Evolutionary conservation across 345 rosid species (phyloP).

Genomic region (Dipteronia sinensis): DNA sequence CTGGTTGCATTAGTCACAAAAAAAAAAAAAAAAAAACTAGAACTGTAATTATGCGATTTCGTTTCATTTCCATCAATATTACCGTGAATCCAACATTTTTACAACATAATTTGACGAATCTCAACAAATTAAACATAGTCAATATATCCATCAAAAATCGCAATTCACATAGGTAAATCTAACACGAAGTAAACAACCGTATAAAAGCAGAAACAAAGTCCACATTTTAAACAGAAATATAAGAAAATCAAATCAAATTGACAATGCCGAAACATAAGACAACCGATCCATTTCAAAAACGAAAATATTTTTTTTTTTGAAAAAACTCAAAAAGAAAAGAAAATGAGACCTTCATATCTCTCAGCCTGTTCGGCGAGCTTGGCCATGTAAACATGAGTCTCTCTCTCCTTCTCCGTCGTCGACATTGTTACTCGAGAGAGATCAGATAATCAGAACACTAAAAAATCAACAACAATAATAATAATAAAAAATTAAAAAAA

Average conservation of each 20-base stretch:
- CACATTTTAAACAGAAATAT: neutral
- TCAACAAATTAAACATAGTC: too few relatives aligned
- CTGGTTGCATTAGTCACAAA: neutral
- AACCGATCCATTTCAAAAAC: neutral
- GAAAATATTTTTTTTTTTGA: too few relatives aligned
- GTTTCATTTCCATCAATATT: neutral
- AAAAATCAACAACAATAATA: slow-evolving; percentile 6
- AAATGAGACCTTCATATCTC: slow-evolving; percentile 70
- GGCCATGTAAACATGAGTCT: slow-evolving; percentile 82
- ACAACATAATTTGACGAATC: too few relatives aligned
- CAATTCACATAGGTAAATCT: too few relatives aligned
- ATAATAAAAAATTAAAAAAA: neutral
- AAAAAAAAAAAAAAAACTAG: neutral
- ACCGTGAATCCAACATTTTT: neutral
- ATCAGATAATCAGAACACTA: slow-evolving; percentile 7
- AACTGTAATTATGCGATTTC: neutral
- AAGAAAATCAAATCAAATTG: neutral
- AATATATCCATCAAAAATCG: too few relatives aligned
- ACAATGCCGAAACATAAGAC: neutral
- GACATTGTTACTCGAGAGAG: slow-evolving; percentile 40
- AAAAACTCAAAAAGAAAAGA: neutral
- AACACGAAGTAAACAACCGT: too few relatives aligned
- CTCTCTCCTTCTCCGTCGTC: slow-evolving; percentile 77
- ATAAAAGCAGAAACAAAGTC: too few relatives aligned
- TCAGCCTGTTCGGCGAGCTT: slow-evolving; percentile 98